A percentile compares a stretch with the other conserved stretches of the same genome.
phyloP scores from a whole-genome alignment of 78 protist species.

The Dictyostelium capitatum region DNA sequence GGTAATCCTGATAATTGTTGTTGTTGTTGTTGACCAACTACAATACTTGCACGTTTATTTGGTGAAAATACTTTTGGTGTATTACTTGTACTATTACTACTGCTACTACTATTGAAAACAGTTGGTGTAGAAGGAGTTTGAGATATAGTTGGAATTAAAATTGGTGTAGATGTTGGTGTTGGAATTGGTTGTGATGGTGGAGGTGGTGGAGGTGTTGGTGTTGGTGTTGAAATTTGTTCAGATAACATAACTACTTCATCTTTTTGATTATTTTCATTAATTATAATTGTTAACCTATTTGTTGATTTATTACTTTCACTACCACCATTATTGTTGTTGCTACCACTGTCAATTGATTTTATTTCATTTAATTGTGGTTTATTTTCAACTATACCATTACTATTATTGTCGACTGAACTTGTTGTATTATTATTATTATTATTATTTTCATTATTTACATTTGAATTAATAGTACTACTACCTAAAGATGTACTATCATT shows the following conservation, averaged over 20 bases:
- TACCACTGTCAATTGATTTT: neutral
- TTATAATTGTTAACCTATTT: neutral
- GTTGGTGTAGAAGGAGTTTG: neutral
- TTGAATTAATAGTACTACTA: neutral
- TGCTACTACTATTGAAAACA: neutral
- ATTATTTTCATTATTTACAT: neutral
- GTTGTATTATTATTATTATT: neutral
- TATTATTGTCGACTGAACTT: neutral
- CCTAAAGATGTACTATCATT: neutral
- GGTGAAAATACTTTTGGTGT: conserved; percentile 1
- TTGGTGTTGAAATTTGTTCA: neutral
- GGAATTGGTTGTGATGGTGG: neutral
- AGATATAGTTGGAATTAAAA: neutral
- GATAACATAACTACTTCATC: neutral
- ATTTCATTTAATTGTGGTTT: neutral
- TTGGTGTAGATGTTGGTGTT: neutral
- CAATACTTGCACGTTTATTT: neutral
- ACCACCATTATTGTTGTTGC: neutral
- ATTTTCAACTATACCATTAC: neutral
- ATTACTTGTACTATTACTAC: too few relatives aligned
- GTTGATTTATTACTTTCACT: neutral
- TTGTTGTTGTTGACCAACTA: neutral
- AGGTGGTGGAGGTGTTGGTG: neutral
- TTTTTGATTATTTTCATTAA: conserved; percentile 4
- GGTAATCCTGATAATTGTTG: neutral